Evolutionary conservation across 2,329 filamentous ascomycete species (phyloP).

Genomic region (Hymenoscyphus occultus): DNA sequence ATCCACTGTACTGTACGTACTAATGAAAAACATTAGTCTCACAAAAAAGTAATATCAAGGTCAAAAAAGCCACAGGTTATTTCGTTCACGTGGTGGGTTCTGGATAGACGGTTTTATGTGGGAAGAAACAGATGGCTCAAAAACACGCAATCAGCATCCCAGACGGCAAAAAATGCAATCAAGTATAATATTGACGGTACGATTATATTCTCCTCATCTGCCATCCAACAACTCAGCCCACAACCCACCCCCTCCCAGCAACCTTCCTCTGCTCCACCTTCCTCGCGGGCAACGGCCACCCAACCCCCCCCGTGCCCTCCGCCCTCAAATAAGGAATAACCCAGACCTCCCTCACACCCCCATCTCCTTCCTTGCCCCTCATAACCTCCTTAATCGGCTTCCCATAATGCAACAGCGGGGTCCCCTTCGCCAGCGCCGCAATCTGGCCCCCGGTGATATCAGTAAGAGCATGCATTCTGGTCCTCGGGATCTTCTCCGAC

Average conservation of each 20-base stretch:
- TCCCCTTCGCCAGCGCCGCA: constrained; percentile 75
- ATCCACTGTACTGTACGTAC: too few relatives aligned
- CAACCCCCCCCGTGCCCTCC: constrained; percentile 62
- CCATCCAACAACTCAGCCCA: constrained; percentile 26
- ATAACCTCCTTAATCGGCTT: constrained; percentile 87
- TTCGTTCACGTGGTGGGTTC: too few relatives aligned
- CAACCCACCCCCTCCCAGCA: constrained; percentile 68
- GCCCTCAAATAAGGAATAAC: constrained; percentile 75
- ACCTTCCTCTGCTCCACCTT: constrained; percentile 80
- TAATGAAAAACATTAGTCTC: too few relatives aligned
- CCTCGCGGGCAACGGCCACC: constrained; percentile 83
- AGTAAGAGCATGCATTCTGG: constrained; percentile 84
- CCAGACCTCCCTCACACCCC: constrained; percentile 67
- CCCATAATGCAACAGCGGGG: constrained; percentile 77
- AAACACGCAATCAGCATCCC: too few relatives aligned
- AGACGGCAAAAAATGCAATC: too few relatives aligned
- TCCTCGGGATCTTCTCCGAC: constrained; percentile 60
- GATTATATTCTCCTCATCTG: not conserved
- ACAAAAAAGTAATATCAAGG: too few relatives aligned
- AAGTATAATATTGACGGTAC: too few relatives aligned
- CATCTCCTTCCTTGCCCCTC: constrained; percentile 43
- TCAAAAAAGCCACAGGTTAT: too few relatives aligned
- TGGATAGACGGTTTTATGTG: too few relatives aligned
- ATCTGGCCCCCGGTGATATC: constrained; percentile 74
- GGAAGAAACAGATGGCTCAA: too few relatives aligned